Evolutionary conservation across 2,329 filamentous ascomycete species (phyloP), one percentile per base, ranked within the genome.

Genomic region (Monosporascus sp.): DNA sequence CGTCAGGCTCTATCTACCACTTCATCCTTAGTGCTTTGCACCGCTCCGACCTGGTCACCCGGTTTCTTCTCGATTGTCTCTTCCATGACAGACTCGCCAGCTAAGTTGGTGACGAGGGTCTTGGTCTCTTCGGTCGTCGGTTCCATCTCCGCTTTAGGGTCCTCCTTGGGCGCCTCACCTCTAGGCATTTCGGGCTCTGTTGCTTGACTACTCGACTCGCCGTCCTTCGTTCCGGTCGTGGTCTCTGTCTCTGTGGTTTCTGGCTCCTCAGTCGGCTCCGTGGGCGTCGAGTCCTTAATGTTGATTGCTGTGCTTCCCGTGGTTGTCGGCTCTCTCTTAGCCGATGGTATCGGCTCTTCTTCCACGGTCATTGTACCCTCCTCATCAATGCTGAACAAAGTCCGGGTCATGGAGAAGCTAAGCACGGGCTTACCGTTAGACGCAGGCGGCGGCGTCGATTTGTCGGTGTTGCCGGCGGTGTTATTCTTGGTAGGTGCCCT

Each of bases 401-500:
- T 79, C 38, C 74, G 70, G 1, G 78, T 72, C 26, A 70, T 63
- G 0, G 75, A 77, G 55, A 84, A 76, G 18, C 70, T 73, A 45
- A 84, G 65, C 3, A 68, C 65, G n/a, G 72, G 68, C 14, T 65
- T 58, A 51, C 65, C 63, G 48, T 69, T 68, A 37, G 65, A 61
- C 7, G 65, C 62, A 6, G 68, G 59, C 62, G 64, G 47, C 65
- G 65, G 54, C 31, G 61, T 50, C 46, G 65, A 60, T 58, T 65
- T 55, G 55, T 63, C 56, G 45, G 7, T 60, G 55, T 65, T 37
- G 63, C 69, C 35, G 68, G 74, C 2, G 70, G 72, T 57, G 24
- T 76, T 68, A 56, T 72, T 74, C 71, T 74, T 80, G 11, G 79
- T 76, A 31, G 85, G 82, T 24, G 88, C 84, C 66, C 91, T 81